These are phyloP conservation scores for Austroboletus festivus DNA, from an alignment of 768 basidiomycete species.

Conservation along the genomic window DNA sequence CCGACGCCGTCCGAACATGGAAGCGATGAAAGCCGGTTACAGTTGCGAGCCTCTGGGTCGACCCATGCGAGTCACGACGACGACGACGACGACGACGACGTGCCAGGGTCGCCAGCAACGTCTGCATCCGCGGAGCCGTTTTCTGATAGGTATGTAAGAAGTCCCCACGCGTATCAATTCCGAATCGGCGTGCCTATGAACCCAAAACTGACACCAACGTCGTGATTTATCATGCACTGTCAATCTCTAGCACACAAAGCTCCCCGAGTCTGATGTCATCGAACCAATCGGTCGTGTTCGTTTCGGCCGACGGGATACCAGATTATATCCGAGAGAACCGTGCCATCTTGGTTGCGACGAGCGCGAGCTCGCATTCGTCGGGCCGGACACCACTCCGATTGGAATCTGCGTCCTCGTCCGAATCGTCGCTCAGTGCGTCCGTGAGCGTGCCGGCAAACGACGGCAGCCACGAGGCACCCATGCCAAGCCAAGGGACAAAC, in stretches of 20 bases:
- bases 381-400: conserved; percentile 15
- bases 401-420: conserved; percentile 24
- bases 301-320: conserved; percentile 30
- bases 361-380: conserved; percentile 23
- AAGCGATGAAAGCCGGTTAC: conserved; percentile 12
- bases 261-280: conserved; percentile 9
- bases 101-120: conserved; percentile 11
- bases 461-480: not conserved
- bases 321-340: conserved; percentile 30
- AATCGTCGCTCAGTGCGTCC: conserved; percentile 8
- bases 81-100: not conserved
- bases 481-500: not conserved
- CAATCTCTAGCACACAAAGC: conserved; percentile 11
- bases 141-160: conserved; percentile 24
- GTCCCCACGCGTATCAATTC: no score
- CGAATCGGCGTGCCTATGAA: no score
- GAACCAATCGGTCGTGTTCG: conserved; percentile 26
- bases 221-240: no score
- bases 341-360: conserved; percentile 31
- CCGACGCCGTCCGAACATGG: conserved; percentile 30
- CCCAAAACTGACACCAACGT: no score
- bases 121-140: conserved; percentile 11
- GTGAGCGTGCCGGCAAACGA: not conserved
- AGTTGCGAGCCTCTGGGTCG: not conserved
- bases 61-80: not conserved